Evolutionary conservation across 2,329 filamentous ascomycete species (phyloP), one percentile per base, ranked within the genome.

Genomic region (Epichloe festucae): DNA sequence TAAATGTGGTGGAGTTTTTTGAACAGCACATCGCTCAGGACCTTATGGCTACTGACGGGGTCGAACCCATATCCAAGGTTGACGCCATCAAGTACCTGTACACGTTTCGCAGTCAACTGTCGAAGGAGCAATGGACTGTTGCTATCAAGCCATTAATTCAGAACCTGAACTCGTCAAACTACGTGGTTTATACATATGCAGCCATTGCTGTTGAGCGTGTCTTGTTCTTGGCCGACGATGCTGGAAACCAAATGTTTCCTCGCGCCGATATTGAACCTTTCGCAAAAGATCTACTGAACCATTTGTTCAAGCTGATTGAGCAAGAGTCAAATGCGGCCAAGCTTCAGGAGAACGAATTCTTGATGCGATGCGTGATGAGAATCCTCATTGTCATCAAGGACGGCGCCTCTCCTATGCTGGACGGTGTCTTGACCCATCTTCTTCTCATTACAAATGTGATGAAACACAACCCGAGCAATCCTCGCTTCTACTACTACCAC

Each of bases 41-140:
- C 66, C 75, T 98, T 41, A 74, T 95, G 54, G 76, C 78, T n/a
- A 74, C 80, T 36, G 73, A 77, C 34, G 77, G 76, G 2, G 79
- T 85, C 1, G 80, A 95, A 60, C 85, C 89, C 8, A 90, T 98
- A 54, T 77, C 95, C 59, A 95, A 95, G 72, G 91, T 98, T 15
- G 93, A 97, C 67, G 91, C 91, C 17, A 95, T 98, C 75, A 98
- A 97, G 68, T 98, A 90, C 65, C 78, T 98, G 40, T 95, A 98
- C 74, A 88, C 86, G 44, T 98, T 98, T 81, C 85, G 93, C 61
- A 95, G 89, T 65, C 89, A 96, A 63, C 77, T 98, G 55, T 91
- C 89, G 17, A 88, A 88, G 65, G 84, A 90, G 36, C 87, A 96
- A 66, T 97, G 93, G 89, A 85, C 86, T 61, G 82, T 84, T 52